Base-by-base conservation (phyloP, 257 asterid genomes). In the Sherardia arvensis region DNA sequence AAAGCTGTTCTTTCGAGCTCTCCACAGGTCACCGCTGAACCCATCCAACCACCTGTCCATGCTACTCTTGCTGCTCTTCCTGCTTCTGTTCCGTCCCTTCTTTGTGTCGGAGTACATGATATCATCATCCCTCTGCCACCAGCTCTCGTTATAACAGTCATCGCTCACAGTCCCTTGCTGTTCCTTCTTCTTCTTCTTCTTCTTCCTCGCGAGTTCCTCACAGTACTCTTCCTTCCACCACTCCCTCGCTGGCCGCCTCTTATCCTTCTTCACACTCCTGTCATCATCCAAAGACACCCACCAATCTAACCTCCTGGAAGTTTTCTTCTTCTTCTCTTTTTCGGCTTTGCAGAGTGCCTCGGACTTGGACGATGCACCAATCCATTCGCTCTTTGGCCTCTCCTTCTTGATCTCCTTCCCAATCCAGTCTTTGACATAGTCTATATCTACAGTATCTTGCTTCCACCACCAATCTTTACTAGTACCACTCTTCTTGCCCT, bases 381-480 rank as follows among this genome's bases (percentile, higher is more conserved):
- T 66, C 95, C 88, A 87, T 26, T 87, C 84, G 17, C 87, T 81
- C 63, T 83, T 85, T 0, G 97, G 99, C 74, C 87, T 85, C 86
- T 90, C 97, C 72, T 86, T 89, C 87, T 81, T 84, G 74, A 93
- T 85, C 85, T 93, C 99, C 66, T 62, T 90, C 30, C 96, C 92
- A 33, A 93, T 90, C 99, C 99, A 93, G 65, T 93, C 99, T 91
- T 80, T 90, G 72, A 90, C 99, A 49, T 93, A 90, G 71, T 93
- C 97, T 73, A 68, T 87, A 53, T 48, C 84, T 5, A 76, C 86
- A 7, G 59, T 75, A 71, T 93, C 99, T 73, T 90, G 99, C 81
- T 93, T 93, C 99, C 99, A 93, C 99, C 99, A 93, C 99, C 99
- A 93, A 73, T 90, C 99, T 71, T 74, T 90, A 38, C 97, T 95